Base-by-base conservation (phyloP, 805 yeast species). In the Kuraishia capsulata region DNA sequence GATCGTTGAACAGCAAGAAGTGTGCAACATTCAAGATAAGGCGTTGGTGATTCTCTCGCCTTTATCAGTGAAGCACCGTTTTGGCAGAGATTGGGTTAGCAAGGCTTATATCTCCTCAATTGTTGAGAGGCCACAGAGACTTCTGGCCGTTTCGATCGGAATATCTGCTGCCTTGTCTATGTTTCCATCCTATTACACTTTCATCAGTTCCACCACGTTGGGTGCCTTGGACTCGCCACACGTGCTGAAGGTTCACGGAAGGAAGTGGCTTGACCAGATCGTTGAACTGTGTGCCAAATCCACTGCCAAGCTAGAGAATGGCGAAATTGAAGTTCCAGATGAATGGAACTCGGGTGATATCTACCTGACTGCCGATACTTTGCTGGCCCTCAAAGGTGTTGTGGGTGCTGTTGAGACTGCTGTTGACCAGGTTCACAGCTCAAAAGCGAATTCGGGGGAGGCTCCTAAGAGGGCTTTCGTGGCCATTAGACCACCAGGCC, bases 311-410 rank as follows among this genome's bases (percentile, higher is more conserved):
- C 61, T 83, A 32, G 57, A 56, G 8, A 56, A 64, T 1, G 72
- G 74, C 16, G 64, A 75, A 48, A 48, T 84, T 3, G 95, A 85
- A 56, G 87, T 84, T 2, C 94, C 94, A 1, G 80, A 72, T 4
- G 73, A 71, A 29, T 85, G 95, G 95, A 82, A 83, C 42, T 70
- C 82, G 2, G 92, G 92, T 11, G 95, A 85, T 51, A 82, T 86
- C 24, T 85, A 85, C 52, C 53, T 85, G 38, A 73, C 79, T 3
- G 75, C 78, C 16, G 71, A 67, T 17, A 80, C 95, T 0, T 54
- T 81, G 4, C 70, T 69, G 20, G 94, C 95, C 0, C 57, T 85
- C 5, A 80, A 79, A 45, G 94, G 94, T 3, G 86, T 79, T 1
- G 63, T 85, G 18, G 90, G 88, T 1, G 78, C 92, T 0, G 63